phyloP scores from a whole-genome alignment of 2,329 filamentous ascomycete species.

The Ophiostoma montium region DNA sequence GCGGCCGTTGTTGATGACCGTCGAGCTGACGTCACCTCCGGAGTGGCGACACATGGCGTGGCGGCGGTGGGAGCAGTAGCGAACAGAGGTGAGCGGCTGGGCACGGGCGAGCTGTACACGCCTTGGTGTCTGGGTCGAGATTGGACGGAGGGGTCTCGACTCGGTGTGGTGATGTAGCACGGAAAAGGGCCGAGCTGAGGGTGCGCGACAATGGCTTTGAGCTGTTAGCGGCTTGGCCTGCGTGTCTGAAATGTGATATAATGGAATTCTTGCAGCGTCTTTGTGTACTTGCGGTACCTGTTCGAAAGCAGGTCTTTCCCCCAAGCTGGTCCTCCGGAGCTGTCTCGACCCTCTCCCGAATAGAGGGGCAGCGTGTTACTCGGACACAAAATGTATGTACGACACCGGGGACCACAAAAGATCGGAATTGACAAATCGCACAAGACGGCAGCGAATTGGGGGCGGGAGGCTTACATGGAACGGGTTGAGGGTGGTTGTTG shows the following conservation, averaged over 20 bases:
- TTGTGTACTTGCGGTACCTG: neutral
- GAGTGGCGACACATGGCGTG: conserved; percentile 51
- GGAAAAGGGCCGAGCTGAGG: neutral
- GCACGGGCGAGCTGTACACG: neutral
- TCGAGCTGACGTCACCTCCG: conserved; percentile 22
- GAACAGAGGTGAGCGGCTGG: conserved; percentile 14
- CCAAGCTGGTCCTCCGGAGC: neutral
- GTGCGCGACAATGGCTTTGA: conserved; percentile 3
- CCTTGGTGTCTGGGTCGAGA: neutral
- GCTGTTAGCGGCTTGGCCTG: conserved; percentile 1
- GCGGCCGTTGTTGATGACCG: conserved; percentile 35
- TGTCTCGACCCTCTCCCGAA: neutral
- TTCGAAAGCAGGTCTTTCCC: too few species aligned
- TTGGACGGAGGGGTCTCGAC: neutral
- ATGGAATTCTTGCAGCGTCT: neutral
- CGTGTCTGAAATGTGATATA: neutral
- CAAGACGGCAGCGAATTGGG: neutral
- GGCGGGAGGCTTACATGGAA: conserved; percentile 4
- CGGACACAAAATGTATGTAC: neutral
- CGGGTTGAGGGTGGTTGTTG: neutral
- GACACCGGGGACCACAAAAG: neutral
- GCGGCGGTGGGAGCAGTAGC: conserved; percentile 64
- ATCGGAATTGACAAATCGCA: neutral
- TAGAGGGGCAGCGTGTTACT: neutral
- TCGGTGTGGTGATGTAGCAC: conserved; percentile 1